Evolutionary conservation across 73 alveolate genomes (phyloP), one percentile per base, ranked within the genome.

Genomic region (Durusdinium trenchii): DNA sequence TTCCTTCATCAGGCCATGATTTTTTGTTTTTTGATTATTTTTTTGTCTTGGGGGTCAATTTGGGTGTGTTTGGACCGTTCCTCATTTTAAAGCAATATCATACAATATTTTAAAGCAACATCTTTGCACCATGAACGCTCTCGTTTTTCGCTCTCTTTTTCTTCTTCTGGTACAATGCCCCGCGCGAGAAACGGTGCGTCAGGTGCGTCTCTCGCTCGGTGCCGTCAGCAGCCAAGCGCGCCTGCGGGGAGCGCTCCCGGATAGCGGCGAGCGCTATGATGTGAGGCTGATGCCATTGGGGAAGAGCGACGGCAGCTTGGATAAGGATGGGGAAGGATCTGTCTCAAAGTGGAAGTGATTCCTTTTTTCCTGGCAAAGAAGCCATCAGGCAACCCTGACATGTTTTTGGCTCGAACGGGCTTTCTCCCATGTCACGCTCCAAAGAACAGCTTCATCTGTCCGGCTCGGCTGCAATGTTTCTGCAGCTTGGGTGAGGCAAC

Each of bases 151-250:
- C n/a, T n/a, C n/a, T n/a, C n/a, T n/a, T n/a, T n/a, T n/a, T n/a
- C n/a, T n/a, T n/a, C n/a, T n/a, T n/a, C n/a, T n/a, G n/a, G n/a
- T n/a, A n/a, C n/a, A n/a, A n/a, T n/a, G n/a, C n/a, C n/a, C n/a
- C n/a, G n/a, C n/a, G n/a, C n/a, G n/a, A n/a, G n/a, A n/a, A n/a
- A n/a, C n/a, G n/a, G n/a, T n/a, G n/a, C n/a, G n/a, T n/a, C n/a
- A n/a, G n/a, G n/a, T n/a, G n/a, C n/a, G n/a, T n/a, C n/a, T n/a
- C n/a, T n/a, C n/a, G n/a, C n/a, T n/a, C n/a, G n/a, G n/a, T n/a
- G n/a, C n/a, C n/a, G 78, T 36, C 10, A 23, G 45, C 42, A 51
- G 73, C 52, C 94, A 84, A 52, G 51, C 94, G 54, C 94, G 94
- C 6, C 46, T 84, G 16, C 73, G 94, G 1, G 94, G 94, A 35